Evolutionary conservation across 2,329 filamentous ascomycete genomes (phyloP).

Genomic region (Gaeumannomyces tritici): DNA sequence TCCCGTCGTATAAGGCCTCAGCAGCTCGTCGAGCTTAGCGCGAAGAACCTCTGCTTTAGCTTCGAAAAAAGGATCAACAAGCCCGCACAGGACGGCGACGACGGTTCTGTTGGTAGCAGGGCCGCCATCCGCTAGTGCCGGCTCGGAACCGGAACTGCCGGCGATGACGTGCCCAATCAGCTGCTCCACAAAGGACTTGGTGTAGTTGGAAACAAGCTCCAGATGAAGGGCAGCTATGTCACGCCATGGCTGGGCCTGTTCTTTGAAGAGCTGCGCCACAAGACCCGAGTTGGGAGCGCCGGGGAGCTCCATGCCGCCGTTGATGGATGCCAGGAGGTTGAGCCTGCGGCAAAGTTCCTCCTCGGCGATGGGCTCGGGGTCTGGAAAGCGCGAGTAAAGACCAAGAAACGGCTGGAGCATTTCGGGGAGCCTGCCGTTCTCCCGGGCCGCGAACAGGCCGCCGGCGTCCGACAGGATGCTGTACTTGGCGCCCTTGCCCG

Average conservation of each 20-base stretch:
- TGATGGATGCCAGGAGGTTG: constrained; percentile 15
- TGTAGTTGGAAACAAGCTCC: constrained; percentile 11
- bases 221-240: constrained; percentile 9
- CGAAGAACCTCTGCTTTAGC: constrained; percentile 15
- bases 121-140: constrained; percentile 11
- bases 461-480: constrained; percentile 26
- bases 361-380: constrained; percentile 8
- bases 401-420: constrained; percentile 19
- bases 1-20: constrained; percentile 24
- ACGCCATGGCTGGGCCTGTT: constrained; percentile 22
- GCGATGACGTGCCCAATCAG: constrained; percentile 13
- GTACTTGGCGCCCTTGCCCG: constrained; percentile 19
- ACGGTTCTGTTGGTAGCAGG: constrained; percentile 11
- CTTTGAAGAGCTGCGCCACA: constrained; percentile 20
- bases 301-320: constrained; percentile 22
- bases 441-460: background rate
- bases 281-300: constrained; percentile 24
- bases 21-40: constrained; percentile 27
- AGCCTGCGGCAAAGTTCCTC: constrained; percentile 13
- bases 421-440: constrained; percentile 8
- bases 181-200: constrained; percentile 9
- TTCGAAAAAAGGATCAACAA: constrained; percentile 15
- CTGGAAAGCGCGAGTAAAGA: constrained; percentile 17
- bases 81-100: constrained; percentile 14
- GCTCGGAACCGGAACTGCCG: constrained; percentile 10